Conservation (phyloP, 495 filamentous ascomycete species). For the Talaromyces trachyspermus region DNA sequence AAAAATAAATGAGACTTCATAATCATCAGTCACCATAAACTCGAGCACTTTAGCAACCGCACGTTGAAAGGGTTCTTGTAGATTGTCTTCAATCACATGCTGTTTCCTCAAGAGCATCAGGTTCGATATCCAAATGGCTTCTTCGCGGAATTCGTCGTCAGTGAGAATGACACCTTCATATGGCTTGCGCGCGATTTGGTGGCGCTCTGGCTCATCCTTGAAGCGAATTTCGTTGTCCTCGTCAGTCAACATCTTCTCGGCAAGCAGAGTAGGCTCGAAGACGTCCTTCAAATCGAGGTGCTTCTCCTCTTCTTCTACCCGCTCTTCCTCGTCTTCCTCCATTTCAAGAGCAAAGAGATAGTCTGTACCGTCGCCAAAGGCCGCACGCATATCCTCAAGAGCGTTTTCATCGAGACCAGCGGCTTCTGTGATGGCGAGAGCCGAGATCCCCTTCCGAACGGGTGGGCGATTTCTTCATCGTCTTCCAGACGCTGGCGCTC, state of each 20-base stretch:
- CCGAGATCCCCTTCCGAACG: slow-evolving; percentile 48
- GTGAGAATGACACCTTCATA: slow-evolving; percentile 70
- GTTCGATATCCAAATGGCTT: slow-evolving; percentile 83
- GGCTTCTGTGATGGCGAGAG: slow-evolving; percentile 54
- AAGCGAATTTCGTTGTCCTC: slow-evolving; percentile 85
- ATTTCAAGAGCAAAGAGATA: slow-evolving; percentile 88
- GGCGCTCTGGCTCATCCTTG: slow-evolving; percentile 85
- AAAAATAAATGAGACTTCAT: slow-evolving; percentile 94
- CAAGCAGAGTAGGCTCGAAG: slow-evolving; percentile 90
- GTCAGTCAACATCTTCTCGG: slow-evolving; percentile 89
- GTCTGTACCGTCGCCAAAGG: slow-evolving; percentile 90
- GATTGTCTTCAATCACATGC: slow-evolving; percentile 47
- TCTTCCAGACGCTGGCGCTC: slow-evolving; percentile 70
- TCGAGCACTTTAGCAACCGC: slow-evolving; percentile 89
- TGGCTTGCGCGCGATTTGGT: slow-evolving; percentile 83
- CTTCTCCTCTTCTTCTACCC: slow-evolving; percentile 62
- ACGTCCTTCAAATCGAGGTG: slow-evolving; percentile 94
- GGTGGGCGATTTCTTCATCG: slow-evolving; percentile 81
- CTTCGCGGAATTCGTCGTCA: slow-evolving; percentile 78
- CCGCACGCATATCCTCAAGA: slow-evolving; percentile 87
- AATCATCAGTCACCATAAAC: slow-evolving; percentile 85
- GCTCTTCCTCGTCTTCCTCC: slow-evolving; percentile 60
- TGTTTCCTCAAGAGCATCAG: slow-evolving; percentile 80
- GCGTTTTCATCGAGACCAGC: slow-evolving; percentile 84
- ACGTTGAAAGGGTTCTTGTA: slow-evolving; percentile 75